Evolutionary conservation across 2,329 filamentous ascomycete species (phyloP).

Genomic region (Stagonosporopsis chrysanthemi): DNA sequence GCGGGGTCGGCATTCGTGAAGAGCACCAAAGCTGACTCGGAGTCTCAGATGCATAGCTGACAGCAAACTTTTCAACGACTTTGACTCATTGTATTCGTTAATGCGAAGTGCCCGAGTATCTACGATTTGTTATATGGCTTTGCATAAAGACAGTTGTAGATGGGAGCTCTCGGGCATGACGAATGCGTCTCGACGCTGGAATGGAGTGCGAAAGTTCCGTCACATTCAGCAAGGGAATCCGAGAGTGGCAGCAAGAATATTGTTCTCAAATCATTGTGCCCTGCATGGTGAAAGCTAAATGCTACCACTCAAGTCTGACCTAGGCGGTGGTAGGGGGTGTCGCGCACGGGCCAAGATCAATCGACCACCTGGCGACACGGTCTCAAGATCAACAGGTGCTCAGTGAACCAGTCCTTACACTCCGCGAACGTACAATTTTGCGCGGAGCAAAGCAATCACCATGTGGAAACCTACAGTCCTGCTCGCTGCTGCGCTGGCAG

Average conservation of each 20-base stretch:
- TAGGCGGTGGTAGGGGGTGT: constrained; percentile 1
- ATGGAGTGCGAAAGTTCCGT: not conserved
- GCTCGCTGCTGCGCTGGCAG: constrained; percentile 66
- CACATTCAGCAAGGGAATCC: not conserved
- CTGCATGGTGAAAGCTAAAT: too few species aligned
- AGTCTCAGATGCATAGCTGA: not conserved
- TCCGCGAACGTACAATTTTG: constrained; percentile 27
- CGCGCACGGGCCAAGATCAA: constrained; percentile 17
- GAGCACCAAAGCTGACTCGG: constrained; percentile 7
- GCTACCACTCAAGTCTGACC: not conserved
- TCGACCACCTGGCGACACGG: constrained; percentile 37
- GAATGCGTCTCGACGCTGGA: not conserved
- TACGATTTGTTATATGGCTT: not conserved
- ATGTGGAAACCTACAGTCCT: constrained; percentile 62
- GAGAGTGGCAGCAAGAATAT: too few species aligned
- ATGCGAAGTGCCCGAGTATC: not conserved
- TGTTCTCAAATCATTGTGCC: too few species aligned
- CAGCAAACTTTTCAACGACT: not conserved
- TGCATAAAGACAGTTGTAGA: not conserved
- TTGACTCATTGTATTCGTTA: not conserved
- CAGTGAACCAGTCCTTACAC: constrained; percentile 31
- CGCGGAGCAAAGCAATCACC: constrained; percentile 31
- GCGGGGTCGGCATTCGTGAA: constrained; percentile 26
- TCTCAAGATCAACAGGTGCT: constrained; percentile 31
- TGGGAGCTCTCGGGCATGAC: not conserved